Base-by-base conservation (phyloP, 2,329 filamentous ascomycete genomes). In the Trichoderma endophyticum region DNA sequence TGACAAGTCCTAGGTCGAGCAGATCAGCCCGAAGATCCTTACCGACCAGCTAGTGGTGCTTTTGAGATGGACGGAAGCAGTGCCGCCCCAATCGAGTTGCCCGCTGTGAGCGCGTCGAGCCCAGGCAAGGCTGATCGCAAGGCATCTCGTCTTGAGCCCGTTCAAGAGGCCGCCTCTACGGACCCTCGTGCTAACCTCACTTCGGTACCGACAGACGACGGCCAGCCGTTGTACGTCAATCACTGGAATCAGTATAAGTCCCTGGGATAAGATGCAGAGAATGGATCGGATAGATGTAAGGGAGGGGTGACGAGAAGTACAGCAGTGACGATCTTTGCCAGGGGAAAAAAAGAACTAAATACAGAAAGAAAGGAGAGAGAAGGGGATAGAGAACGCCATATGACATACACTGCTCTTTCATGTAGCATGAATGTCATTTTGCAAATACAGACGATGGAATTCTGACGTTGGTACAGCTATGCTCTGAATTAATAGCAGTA, bases 1-100 rank as follows among this genome's bases (percentile, higher is more conserved):
- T 70, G 28, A 72, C 48, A n/a, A 21, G n/a, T 12, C 39, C 18
- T 71, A 83, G 81, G 81, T 1, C 79, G 81, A 66, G 77, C 71
- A 54, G 81, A 83, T 75, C 77, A 75, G 68, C 74, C 76, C 26
- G 73, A 75, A n/a, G 75, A 79, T 68, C 76, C 75, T 34, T 73
- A 76, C 64, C 76, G 72, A 15, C 78, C 80, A 8, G 73, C 71
- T 18, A 77, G 74, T 71, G 76, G 76, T 70, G 75, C 79, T n/a
- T 81, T 80, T 71, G 81, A 83, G 73, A 82, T 83, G 81, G 81
- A 83, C 70, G 81, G 77, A 28, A 78, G 78, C 8, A 77, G 75
- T 32, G 74, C 75, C 11, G 75, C 76, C 28, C 79, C 80, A 14
- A 75, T 78, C 15, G 81, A 83, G 73, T 76, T 83, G 36, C 80